Conservation (phyloP, 1,139 yeast species). For the Nadsonia starkeyi-henricii region DNA sequence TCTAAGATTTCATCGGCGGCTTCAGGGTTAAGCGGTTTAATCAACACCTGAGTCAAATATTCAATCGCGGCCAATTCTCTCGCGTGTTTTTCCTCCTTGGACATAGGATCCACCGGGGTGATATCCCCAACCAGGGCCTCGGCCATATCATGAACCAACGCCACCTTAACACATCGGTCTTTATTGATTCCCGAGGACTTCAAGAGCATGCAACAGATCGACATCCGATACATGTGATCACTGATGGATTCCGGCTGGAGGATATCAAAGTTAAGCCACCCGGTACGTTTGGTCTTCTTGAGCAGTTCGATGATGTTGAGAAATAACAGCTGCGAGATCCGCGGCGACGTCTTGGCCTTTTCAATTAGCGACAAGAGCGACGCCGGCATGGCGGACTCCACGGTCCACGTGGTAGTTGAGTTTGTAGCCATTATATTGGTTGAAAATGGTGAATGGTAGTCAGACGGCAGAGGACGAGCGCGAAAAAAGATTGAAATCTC, state of each 20-base stretch:
- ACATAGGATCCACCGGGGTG: slow-evolving; percentile 69
- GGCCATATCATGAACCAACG: slow-evolving; percentile 87
- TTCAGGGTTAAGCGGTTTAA: slow-evolving; percentile 45
- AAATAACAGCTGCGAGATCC: slow-evolving; percentile 27
- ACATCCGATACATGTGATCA: slow-evolving; percentile 97
- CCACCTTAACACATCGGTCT: slow-evolving; percentile 66
- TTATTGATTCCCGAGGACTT: slow-evolving; percentile 35
- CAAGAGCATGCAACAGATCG: slow-evolving; percentile 63
- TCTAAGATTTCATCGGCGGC: slow-evolving; percentile 58
- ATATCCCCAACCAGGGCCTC: slow-evolving; percentile 91
- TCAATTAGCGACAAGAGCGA: slow-evolving; percentile 5
- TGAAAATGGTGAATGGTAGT: too few species aligned
- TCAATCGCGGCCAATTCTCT: slow-evolving; percentile 66
- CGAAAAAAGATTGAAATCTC: too few species aligned
- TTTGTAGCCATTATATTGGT: too few species aligned
- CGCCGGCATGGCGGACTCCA: slow-evolving; percentile 8
- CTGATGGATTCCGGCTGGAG: slow-evolving; percentile 62
- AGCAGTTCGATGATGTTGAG: slow-evolving; percentile 62
- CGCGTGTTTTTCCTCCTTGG: slow-evolving; percentile 60
- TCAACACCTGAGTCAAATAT: slow-evolving; percentile 41
- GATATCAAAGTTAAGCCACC: slow-evolving; percentile 77
- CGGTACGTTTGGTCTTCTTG: slow-evolving; percentile 77
- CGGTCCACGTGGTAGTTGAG: slow-evolving; percentile 5
- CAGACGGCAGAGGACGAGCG: too few species aligned
- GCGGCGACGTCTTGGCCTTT: slow-evolving; percentile 5